Evolutionary conservation across 768 basidiomycete genomes (phyloP).

Genomic region (Lactifluus piperatus): DNA sequence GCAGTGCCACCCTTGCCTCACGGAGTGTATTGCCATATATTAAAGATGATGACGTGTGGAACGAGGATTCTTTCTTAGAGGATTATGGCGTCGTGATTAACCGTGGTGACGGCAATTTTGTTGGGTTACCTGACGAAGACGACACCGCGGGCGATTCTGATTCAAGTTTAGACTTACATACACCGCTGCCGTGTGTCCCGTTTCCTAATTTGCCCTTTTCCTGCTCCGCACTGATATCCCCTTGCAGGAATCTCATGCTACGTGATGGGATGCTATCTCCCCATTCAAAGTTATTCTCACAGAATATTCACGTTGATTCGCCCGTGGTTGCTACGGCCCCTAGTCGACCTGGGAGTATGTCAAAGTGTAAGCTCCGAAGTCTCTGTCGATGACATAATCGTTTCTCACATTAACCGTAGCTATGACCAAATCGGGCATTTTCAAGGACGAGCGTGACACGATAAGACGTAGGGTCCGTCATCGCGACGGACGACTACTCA

Average conservation of each 20-base stretch:
- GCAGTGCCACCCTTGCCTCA: conserved; percentile 12
- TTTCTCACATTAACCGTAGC: conserved; percentile 17
- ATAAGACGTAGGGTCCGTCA: conserved; percentile 28
- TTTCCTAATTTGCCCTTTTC: not conserved
- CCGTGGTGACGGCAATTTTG: conserved; percentile 21
- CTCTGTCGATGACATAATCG: conserved; percentile 1
- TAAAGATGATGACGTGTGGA: conserved; percentile 16
- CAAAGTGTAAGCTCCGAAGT: conserved; percentile 22
- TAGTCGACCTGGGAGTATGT: conserved; percentile 23
- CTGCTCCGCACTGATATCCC: not conserved
- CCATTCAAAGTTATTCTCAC: conserved; percentile 32
- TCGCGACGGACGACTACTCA: conserved; percentile 31
- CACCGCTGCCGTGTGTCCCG: conserved; percentile 31
- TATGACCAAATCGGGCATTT: conserved; percentile 30
- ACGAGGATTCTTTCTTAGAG: conserved; percentile 24
- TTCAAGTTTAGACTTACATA: conserved; percentile 32
- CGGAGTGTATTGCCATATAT: conserved; percentile 18
- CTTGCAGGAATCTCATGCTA: conserved; percentile 31
- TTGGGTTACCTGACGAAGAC: conserved; percentile 22
- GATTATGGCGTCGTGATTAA: conserved; percentile 26
- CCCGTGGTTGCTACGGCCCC: conserved; percentile 17
- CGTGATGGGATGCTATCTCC: conserved; percentile 33
- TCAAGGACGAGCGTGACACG: conserved; percentile 33
- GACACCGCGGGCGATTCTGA: conserved; percentile 30
- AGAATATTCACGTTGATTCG: conserved; percentile 16